These are phyloP conservation scores for Fulvia fulva DNA, from an alignment of 2,329 filamentous ascomycete genomes.

Conservation along the genomic window DNA sequence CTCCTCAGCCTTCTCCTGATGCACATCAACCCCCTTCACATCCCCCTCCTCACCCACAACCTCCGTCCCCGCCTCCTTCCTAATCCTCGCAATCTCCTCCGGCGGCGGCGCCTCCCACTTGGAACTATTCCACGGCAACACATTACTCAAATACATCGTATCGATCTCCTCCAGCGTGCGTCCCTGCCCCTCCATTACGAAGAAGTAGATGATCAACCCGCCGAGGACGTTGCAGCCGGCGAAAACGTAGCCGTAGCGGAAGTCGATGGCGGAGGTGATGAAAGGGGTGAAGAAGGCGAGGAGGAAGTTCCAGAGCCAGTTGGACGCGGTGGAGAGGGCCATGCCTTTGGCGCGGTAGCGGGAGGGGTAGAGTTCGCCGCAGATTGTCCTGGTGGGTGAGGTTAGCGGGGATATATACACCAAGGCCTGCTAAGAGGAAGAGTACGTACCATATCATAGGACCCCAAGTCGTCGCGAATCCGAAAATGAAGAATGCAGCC, in stretches of 20 bases:
- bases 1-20: neutral
- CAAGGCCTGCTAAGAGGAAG: neutral
- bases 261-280: conserved; percentile 67
- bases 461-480: conserved; percentile 66
- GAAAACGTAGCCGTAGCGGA: conserved; percentile 71
- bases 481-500: conserved; percentile 64
- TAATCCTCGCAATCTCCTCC: conserved; percentile 25
- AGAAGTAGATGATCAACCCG: conserved; percentile 67
- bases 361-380: conserved; percentile 49
- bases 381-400: conserved; percentile 36
- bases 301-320: conserved; percentile 49
- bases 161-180: conserved; percentile 77
- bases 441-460: conserved; percentile 55
- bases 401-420: no score
- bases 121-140: conserved; percentile 29
- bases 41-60: conserved; percentile 4
- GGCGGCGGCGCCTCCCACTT: conserved; percentile 32
- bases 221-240: conserved; percentile 67
- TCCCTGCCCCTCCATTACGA: conserved; percentile 69
- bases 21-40: neutral
- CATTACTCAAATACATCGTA: conserved; percentile 61
- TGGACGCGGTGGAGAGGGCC: conserved; percentile 57
- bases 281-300: conserved; percentile 71
- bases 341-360: conserved; percentile 46
- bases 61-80: conserved; percentile 13